These are phyloP conservation scores for Fusarium zealandicum DNA, from an alignment of 2,329 filamentous ascomycete species.

Conservation along the genomic window DNA sequence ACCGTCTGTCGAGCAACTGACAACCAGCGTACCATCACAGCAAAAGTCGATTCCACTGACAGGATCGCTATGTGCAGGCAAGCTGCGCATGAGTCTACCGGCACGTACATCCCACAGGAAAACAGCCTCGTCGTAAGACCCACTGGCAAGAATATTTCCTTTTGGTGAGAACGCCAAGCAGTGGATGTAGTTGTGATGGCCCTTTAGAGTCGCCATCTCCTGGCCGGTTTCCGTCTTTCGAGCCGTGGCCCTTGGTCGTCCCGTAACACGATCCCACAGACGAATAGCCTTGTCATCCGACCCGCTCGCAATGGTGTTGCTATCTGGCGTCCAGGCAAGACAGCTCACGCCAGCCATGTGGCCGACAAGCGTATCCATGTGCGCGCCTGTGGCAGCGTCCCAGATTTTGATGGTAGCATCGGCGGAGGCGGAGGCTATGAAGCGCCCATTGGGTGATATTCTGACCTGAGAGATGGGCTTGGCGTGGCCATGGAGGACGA, in stretches of 20 bases:
- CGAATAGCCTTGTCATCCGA: conserved; percentile 97
- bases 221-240: conserved; percentile 47
- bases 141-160: conserved; percentile 94
- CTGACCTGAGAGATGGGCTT: conserved; percentile 83
- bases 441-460: conserved; percentile 88
- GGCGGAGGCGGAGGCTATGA: conserved; percentile 89
- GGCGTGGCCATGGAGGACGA: conserved; percentile 79
- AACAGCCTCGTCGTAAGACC: conserved; percentile 96
- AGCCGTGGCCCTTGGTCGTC: conserved; percentile 59
- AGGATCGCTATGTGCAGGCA: conserved; percentile 94
- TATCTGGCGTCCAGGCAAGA: conserved; percentile 93
- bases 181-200: conserved; percentile 97
- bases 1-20: conserved; percentile 89
- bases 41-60: conserved; percentile 95
- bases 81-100: conserved; percentile 83
- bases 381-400: conserved; percentile 77
- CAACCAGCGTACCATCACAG: conserved; percentile 88
- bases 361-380: conserved; percentile 88
- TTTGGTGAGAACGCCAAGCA: conserved; percentile 96
- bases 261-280: conserved; percentile 81
- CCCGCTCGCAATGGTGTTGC: conserved; percentile 84
- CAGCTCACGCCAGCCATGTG: conserved; percentile 93
- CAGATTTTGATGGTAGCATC: conserved; percentile 93
- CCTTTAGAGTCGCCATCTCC: conserved; percentile 69
- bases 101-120: conserved; percentile 96